Conservation (phyloP, 768 basidiomycete species). For the Boletus patriciae region DNA sequence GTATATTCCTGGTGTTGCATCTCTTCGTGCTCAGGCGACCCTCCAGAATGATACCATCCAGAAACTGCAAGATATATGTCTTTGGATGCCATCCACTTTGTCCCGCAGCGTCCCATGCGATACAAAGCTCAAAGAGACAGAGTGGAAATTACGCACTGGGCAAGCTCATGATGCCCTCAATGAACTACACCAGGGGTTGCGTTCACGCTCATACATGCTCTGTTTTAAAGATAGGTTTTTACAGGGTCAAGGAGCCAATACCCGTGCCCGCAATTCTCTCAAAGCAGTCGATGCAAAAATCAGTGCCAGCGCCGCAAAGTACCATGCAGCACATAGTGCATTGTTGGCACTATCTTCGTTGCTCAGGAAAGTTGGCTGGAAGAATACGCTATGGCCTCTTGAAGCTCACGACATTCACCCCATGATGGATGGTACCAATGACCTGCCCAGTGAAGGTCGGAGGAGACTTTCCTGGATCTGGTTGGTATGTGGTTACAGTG, state of each 20-base stretch:
- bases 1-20: not conserved
- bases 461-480: not conserved
- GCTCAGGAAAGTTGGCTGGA: not conserved
- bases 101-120: not conserved
- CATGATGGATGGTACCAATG: not conserved
- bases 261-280: not conserved
- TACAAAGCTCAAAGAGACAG: not conserved
- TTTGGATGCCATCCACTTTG: not conserved
- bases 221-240: not conserved
- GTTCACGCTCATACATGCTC: not conserved
- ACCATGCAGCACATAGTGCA: not conserved
- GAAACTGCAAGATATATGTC: not conserved
- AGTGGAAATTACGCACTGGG: not conserved
- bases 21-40: not conserved
- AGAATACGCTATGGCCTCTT: not conserved
- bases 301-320: not conserved
- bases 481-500: not conserved
- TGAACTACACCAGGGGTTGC: not conserved
- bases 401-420: not conserved
- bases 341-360: not conserved
- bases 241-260: not conserved
- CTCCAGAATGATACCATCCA: not conserved
- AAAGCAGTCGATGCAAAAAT: not conserved
- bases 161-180: not conserved
- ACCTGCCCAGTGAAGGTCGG: not conserved